These are phyloP conservation scores for Jatropha podagrica DNA, from an alignment of 441 rosid species.

Conservation along the genomic window DNA sequence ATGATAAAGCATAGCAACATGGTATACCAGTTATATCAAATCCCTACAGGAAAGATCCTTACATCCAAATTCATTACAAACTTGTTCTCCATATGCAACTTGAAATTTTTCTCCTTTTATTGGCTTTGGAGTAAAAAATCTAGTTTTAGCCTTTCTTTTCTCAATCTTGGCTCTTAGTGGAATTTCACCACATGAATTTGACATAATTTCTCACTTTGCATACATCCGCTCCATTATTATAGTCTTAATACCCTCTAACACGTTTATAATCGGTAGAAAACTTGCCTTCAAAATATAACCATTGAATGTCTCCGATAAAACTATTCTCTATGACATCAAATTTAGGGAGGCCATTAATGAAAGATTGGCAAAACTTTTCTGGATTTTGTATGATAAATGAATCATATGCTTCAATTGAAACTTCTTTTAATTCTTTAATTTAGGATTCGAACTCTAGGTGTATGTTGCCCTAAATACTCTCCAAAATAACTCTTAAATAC, in stretches of 20 bases:
- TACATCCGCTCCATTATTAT: too few species aligned
- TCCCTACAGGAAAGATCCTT: neutral
- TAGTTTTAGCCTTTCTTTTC: too few species aligned
- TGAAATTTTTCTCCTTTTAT: neutral
- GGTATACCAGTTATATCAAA: neutral
- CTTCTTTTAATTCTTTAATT: neutral
- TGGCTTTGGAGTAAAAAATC: too few species aligned
- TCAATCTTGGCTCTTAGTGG: too few species aligned
- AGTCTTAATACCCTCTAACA: too few species aligned
- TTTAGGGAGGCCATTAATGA: too few species aligned
- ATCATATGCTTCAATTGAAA: neutral
- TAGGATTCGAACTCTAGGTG: too few species aligned
- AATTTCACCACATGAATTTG: too few species aligned
- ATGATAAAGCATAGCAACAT: neutral
- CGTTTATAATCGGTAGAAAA: too few species aligned
- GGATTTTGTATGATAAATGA: neutral
- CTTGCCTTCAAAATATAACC: neutral
- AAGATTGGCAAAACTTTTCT: neutral
- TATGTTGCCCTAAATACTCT: too few species aligned
- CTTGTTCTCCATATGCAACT: neutral
- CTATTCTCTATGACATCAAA: neutral
- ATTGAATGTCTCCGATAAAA: neutral
- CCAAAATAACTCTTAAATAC: neutral
- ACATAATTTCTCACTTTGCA: too few species aligned
- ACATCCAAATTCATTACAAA: neutral